These are phyloP conservation scores for Alectoria sarmentosa DNA, from an alignment of 495 filamentous ascomycete genomes.

Conservation along the genomic window DNA sequence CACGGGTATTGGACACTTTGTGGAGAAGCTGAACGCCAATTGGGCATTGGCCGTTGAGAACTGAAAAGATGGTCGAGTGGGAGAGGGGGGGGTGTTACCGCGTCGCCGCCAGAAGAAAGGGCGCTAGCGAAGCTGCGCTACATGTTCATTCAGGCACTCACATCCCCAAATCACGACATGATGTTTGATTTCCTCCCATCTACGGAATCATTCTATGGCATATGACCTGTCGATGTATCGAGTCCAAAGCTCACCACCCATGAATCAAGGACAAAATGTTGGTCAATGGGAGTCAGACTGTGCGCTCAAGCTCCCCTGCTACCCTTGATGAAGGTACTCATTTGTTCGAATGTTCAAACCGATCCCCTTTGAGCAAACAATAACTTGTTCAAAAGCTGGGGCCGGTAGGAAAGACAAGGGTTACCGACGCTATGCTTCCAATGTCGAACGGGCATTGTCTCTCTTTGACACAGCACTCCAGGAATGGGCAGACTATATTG, in stretches of 20 bases:
- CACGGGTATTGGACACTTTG: neutral
- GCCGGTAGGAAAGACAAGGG: slow-evolving; percentile 69
- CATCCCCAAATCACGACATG: neutral
- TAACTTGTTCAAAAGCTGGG: neutral
- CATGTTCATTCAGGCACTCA: slow-evolving; percentile 9
- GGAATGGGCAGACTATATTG: slow-evolving; percentile 99
- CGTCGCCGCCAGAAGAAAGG: neutral
- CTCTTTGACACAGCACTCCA: slow-evolving; percentile 89
- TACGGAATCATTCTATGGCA: neutral
- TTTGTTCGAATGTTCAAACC: neutral
- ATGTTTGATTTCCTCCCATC: neutral
- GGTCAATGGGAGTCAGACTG: slow-evolving; percentile 6
- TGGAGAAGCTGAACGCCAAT: neutral
- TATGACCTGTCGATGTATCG: neutral
- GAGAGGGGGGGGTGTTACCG: neutral
- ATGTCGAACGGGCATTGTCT: slow-evolving; percentile 78
- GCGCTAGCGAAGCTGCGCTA: neutral
- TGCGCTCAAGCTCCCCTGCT: slow-evolving; percentile 18
- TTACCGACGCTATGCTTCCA: slow-evolving; percentile 84
- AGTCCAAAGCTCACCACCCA: neutral
- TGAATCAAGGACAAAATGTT: slow-evolving; percentile 8
- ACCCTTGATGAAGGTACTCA: slow-evolving; percentile 16
- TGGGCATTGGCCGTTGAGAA: neutral
- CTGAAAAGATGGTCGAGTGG: neutral
- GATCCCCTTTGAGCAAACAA: neutral